Evolutionary conservation across 2,329 filamentous ascomycete species (phyloP).

Genomic region (Parastagonospora nodorum): DNA sequence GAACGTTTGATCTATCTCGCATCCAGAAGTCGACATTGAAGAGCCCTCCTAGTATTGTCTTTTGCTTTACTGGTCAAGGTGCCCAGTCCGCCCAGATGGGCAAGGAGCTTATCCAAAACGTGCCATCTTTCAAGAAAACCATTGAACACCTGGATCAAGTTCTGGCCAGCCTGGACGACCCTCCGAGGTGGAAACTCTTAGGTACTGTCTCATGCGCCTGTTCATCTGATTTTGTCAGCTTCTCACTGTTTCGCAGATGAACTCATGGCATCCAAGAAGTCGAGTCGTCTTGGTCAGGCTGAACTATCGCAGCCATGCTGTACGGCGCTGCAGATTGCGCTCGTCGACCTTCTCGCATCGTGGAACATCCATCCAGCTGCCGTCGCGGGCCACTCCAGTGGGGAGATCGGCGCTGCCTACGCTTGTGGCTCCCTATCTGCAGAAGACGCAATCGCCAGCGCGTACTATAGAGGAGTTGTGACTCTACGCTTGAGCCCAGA

Average conservation of each 20-base stretch:
- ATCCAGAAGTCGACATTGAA: background rate
- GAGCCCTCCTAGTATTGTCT: conserved; percentile 1
- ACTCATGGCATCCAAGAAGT: conserved; percentile 1
- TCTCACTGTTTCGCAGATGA: conserved; percentile 3
- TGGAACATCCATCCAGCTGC: conserved; percentile 10
- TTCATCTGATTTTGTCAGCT: no score
- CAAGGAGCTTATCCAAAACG: background rate
- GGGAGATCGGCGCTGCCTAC: conserved; percentile 25
- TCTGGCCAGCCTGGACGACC: background rate
- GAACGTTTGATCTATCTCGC: background rate
- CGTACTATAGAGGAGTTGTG: background rate
- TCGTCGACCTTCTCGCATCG: conserved; percentile 9
- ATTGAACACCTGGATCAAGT: background rate
- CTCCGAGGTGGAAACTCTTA: conserved; percentile 11
- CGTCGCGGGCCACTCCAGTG: conserved; percentile 23
- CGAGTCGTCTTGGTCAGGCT: conserved; percentile 3
- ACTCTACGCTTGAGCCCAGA: background rate
- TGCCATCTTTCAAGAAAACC: background rate
- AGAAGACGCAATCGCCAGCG: background rate
- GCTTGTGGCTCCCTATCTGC: conserved; percentile 1
- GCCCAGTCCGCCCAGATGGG: conserved; percentile 12
- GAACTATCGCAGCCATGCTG: conserved; percentile 20
- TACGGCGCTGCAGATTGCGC: conserved; percentile 19
- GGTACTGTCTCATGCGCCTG: no score
- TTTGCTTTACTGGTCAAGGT: conserved; percentile 14